These are phyloP conservation scores for Globisporangium cylindrosporum DNA, from an alignment of 352 stramenopile genomes.

Conservation along the genomic window DNA sequence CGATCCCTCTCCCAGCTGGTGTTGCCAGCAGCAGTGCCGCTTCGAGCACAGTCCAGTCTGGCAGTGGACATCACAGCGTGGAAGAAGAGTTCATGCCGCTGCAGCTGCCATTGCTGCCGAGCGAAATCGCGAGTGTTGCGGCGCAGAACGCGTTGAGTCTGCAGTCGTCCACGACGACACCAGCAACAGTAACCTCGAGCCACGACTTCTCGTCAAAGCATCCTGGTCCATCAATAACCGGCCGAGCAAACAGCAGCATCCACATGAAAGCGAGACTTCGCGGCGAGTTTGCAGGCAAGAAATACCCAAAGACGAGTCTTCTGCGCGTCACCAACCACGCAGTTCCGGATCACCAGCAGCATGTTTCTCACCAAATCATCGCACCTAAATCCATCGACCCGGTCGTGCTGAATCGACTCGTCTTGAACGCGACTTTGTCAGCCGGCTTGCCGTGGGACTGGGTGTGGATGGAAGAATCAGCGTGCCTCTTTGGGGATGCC, in stretches of 20 bases:
- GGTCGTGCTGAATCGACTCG: constrained; percentile 32
- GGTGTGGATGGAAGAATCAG: constrained; percentile 49
- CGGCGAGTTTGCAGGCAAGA: constrained; percentile 8
- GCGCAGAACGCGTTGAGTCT: constrained; percentile 2
- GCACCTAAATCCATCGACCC: neutral
- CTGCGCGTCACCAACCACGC: neutral
- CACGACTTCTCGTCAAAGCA: constrained; percentile 2
- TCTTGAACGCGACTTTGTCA: constrained; percentile 45
- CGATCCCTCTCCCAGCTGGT: constrained; percentile 11
- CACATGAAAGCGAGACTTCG: constrained; percentile 8
- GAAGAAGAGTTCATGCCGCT: constrained; percentile 51
- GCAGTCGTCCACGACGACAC: neutral
- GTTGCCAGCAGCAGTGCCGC: neutral
- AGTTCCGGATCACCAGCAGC: neutral
- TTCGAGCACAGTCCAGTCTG: neutral
- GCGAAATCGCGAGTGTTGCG: constrained; percentile 17
- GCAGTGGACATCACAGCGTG: neutral
- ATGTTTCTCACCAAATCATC: neutral
- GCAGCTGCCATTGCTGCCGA: constrained; percentile 33
- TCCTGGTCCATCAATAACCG: neutral
- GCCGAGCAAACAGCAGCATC: neutral
- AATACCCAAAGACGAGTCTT: constrained; percentile 4
- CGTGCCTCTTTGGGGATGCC: constrained; percentile 26
- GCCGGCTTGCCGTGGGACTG: constrained; percentile 52
- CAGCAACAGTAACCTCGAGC: neutral